phyloP scores from a whole-genome alignment of 2,329 filamentous ascomycete genomes.

The Phaeoacremonium minimum region DNA sequence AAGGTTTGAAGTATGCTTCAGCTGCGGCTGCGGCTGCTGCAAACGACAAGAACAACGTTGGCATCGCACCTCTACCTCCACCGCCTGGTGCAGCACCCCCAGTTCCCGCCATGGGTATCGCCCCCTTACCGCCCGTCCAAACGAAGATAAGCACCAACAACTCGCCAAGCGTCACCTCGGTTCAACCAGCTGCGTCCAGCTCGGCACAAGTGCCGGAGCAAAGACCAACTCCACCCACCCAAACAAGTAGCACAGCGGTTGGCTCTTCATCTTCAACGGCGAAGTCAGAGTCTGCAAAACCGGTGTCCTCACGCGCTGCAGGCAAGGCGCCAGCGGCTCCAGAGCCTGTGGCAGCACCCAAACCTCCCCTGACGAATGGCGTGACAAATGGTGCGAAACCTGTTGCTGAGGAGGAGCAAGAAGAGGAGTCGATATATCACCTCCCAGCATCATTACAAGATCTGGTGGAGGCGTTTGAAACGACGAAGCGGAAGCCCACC shows the following conservation, averaged over 20 bases:
- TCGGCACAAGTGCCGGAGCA: conserved; percentile 27
- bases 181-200: conserved; percentile 37
- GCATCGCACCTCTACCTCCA: conserved; percentile 88
- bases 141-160: conserved; percentile 52
- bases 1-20: conserved; percentile 94
- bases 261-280: conserved; percentile 21
- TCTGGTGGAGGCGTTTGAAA: conserved; percentile 85
- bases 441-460: conserved; percentile 86
- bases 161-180: conserved; percentile 44
- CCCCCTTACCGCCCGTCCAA: conserved; percentile 45
- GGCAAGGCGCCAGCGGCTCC: conserved; percentile 37
- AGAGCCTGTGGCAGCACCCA: conserved; percentile 38
- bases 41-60: conserved; percentile 80
- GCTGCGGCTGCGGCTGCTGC: conserved; percentile 91
- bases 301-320: conserved; percentile 31
- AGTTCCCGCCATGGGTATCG: conserved; percentile 33
- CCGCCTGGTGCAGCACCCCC: conserved; percentile 62
- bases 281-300: conserved; percentile 22
- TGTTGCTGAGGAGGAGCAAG: conserved; percentile 34
- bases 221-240: conserved; percentile 21
- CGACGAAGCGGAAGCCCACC: conserved; percentile 66
- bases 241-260: conserved; percentile 19
- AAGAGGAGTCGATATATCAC: conserved; percentile 86
- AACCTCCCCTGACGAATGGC: conserved; percentile 49
- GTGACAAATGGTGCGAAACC: conserved; percentile 46